phyloP scores from a whole-genome alignment of 345 rosid genomes.

The Zanthoxylum bungeanum region DNA sequence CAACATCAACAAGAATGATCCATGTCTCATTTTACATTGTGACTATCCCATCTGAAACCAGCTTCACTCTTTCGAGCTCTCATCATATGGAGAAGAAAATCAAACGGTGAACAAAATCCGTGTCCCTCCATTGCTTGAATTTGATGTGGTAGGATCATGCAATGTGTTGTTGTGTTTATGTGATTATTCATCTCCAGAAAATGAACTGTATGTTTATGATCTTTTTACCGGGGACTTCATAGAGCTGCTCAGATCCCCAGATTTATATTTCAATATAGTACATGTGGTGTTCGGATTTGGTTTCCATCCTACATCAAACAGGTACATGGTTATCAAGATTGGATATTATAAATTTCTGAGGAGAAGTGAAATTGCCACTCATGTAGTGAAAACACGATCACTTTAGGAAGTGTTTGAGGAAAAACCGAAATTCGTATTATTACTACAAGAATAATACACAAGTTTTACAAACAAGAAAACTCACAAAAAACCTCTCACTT shows the following conservation, averaged over 20 bases:
- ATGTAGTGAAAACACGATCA: too few species aligned
- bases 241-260: conserved; percentile 29
- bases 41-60: conserved; percentile 38
- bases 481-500: too few species aligned
- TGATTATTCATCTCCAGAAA: conserved; percentile 25
- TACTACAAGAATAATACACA: too few species aligned
- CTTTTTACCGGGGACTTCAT: conserved; percentile 35
- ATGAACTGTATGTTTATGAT: conserved; percentile 27
- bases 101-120: conserved; percentile 26
- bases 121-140: conserved; percentile 33
- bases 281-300: conserved; percentile 43
- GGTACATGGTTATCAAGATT: conserved; percentile 41
- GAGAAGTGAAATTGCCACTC: conserved; percentile 11
- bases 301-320: conserved; percentile 22
- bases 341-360: conserved; percentile 4
- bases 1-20: conserved; percentile 16
- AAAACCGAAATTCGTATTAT: too few species aligned
- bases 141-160: conserved; percentile 45
- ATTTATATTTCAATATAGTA: conserved; percentile 1
- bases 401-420: too few species aligned
- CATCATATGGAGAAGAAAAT: background rate
- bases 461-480: too few species aligned
- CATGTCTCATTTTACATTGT: conserved; percentile 40
- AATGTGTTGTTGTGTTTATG: conserved; percentile 41
- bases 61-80: conserved; percentile 35